Evolutionary conservation across 768 basidiomycete genomes (phyloP), one percentile per base, ranked within the genome.

Genomic region (Phallus indusiatus): DNA sequence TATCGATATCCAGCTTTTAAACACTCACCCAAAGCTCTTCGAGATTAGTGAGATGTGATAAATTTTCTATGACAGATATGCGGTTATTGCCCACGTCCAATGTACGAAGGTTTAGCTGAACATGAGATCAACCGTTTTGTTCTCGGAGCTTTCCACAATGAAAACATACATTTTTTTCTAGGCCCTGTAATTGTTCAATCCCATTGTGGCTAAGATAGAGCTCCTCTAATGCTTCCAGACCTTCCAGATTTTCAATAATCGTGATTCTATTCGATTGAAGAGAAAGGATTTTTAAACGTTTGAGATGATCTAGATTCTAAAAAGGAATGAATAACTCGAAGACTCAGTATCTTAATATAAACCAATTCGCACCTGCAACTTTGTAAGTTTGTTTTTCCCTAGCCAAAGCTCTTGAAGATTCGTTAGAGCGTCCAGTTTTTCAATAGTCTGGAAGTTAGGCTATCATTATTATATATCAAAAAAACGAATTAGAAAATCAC

Each of bases 171-270:
- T 93, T 94, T 33, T 84, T 75, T 53, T 90, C 86, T 9, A 99
- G 75, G 1, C 94, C 94, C 69, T 95, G 91, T 34, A 99, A 68
- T 61, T 76, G 78, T 66, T 83, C 77, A 14, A 99, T 72, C 0
- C 96, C 96, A 63, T 98, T 99, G 67, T 98, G 95, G 61, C 89
- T 92, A 47, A 99, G 75, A 70, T 97, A 97, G 6, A 99, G 71
- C 69, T 98, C 89, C 66, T 94, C 90, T 16, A 99, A 78, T 55
- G 78, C 79, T 47, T 76, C 76, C 9, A 97, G 74, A 9, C 71
- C 74, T 37, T 93, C 88, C 1, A 98, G 73, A 2, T 83, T 84
- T 70, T 96, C 91, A 1, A 99, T 74, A 67, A 85, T 86, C 1
- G 86, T 92, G 54, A 99, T 86, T 17, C 96, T 82, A 66, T 99